A percentile compares a stretch with the other conserved stretches of the same genome.
Conservation (phyloP, 2,329 filamentous ascomycete species). For the Aciculosporium take region DNA sequence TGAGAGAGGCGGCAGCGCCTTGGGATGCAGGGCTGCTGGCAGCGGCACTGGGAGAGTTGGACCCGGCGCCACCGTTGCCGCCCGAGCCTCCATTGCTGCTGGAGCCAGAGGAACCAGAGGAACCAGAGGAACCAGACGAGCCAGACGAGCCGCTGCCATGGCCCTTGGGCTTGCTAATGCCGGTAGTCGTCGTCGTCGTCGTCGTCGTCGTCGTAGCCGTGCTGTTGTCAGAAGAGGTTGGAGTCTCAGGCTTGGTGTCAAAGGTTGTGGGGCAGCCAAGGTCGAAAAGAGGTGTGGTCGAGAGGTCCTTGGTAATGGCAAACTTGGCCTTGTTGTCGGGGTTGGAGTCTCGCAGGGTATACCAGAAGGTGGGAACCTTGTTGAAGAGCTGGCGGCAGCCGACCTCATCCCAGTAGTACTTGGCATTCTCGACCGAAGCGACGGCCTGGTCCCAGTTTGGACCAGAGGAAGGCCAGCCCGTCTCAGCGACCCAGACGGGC, state of each 20-base stretch:
- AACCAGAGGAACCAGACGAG: conserved; percentile 4
- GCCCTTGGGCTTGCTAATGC: conserved; percentile 2
- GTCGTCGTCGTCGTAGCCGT: conserved; percentile 4
- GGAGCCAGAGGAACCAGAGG: not conserved
- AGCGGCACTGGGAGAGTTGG: not conserved
- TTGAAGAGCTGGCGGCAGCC: conserved; percentile 45
- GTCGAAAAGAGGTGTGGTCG: conserved; percentile 36
- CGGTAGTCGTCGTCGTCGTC: conserved; percentile 2
- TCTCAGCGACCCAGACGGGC: conserved; percentile 49
- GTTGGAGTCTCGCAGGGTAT: conserved; percentile 46
- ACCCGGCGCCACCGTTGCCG: conserved; percentile 3
- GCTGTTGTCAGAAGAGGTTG: conserved; percentile 1
- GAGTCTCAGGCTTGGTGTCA: conserved; percentile 17
- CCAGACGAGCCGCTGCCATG: too few relatives aligned
- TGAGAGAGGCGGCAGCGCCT: conserved; percentile 2
- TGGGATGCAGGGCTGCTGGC: too few relatives aligned
- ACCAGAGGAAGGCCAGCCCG: conserved; percentile 48
- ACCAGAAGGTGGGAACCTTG: conserved; percentile 45
- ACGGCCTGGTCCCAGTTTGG: conserved; percentile 38
- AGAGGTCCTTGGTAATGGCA: conserved; percentile 38
- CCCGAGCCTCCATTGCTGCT: conserved; percentile 6
- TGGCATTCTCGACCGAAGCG: conserved; percentile 41
- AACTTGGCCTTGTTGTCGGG: conserved; percentile 45
- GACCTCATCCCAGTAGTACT: conserved; percentile 48
- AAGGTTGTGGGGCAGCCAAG: conserved; percentile 36